Conservation (phyloP, 768 basidiomycete species). For the Strobilomyces confusus region DNA sequence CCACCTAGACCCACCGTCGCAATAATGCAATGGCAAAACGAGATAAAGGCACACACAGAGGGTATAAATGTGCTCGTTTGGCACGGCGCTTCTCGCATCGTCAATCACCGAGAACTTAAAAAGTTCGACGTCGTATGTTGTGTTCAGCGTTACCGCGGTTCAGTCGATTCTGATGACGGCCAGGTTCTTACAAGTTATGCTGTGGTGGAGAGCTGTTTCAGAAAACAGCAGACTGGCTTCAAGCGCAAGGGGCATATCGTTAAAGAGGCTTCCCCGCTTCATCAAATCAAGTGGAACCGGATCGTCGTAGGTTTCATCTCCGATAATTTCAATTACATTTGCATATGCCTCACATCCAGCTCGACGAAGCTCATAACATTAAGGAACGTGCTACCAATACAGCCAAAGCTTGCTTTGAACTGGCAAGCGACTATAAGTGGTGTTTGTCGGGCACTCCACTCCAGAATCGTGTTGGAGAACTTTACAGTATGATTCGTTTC, state of each 20-base stretch:
- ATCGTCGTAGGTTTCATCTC: constrained; percentile 51
- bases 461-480: constrained; percentile 97
- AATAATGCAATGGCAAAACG: constrained; percentile 86
- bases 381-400: constrained; percentile 94
- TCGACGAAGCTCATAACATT: constrained; percentile 98
- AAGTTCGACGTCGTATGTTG: constrained; percentile 80
- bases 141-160: not conserved
- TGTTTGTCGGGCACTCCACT: constrained; percentile 95
- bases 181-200: constrained; percentile 85
- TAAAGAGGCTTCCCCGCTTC: constrained; percentile 85
- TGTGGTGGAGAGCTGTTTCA: constrained; percentile 86
- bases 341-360: constrained; percentile 35
- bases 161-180: constrained; percentile 1
- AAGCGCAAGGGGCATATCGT: constrained; percentile 79
- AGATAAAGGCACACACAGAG: constrained; percentile 82
- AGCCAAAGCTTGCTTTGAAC: constrained; percentile 93
- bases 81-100: constrained; percentile 79
- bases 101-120: constrained; percentile 61
- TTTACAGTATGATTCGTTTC: constrained; percentile 93
- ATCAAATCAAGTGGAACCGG: constrained; percentile 81
- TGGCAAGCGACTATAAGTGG: constrained; percentile 81
- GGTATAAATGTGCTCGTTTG: constrained; percentile 86
- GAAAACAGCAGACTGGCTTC: constrained; percentile 91
- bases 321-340: not conserved
- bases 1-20: constrained; percentile 44